Evolutionary conservation across 768 basidiomycete genomes (phyloP), one percentile per base, ranked within the genome.

Genomic region (Mycena maculata): DNA sequence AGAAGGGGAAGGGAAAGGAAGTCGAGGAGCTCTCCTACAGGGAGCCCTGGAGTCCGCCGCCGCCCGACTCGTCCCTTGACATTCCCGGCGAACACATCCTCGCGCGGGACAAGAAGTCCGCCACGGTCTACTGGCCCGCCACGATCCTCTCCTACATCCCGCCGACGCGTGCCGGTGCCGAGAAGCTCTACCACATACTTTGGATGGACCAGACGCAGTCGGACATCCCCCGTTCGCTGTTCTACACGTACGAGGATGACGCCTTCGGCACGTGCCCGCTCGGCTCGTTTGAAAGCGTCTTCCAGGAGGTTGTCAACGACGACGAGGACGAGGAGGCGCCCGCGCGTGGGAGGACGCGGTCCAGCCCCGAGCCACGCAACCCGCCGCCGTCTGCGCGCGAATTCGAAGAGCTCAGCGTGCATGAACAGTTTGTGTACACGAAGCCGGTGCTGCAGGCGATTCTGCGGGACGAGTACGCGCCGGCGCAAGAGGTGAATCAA

Each of bases 71-170:
- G 4, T 75, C 80, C 0, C 80, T 91, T 25, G 76, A 84, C 18
- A 86, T 92, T 39, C 91, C 91, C 3, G 92, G 91, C 3, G 92
- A 93, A 74, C 76, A 88, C 1, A 78, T 93, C 3, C 80, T 93
- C 15, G 89, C 89, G 8, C 74, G 80, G 25, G 85, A 83, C 3
- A 76, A 70, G 45, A 76, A 76, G 59, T 73, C 70, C 23, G 72
- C 70, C n/a, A 74, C 74, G 8, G 68, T 71, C 6, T 90, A 89
- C 71, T 94, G 92, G 92, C 91, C 92, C 3, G 92, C 89, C 1
- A 80, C 80, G 73, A 77, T 94, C 42, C 71, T 88, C 12, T 79
- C 71, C 0, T 92, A 89, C 70, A 61, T 86, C 25, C 80, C 82
- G 15, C 83, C 88, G 6, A 75, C 77, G 3, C 74, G 48, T 22